Base-by-base conservation (phyloP, 2,329 filamentous ascomycete species). In the Aspergillus sojae region DNA sequence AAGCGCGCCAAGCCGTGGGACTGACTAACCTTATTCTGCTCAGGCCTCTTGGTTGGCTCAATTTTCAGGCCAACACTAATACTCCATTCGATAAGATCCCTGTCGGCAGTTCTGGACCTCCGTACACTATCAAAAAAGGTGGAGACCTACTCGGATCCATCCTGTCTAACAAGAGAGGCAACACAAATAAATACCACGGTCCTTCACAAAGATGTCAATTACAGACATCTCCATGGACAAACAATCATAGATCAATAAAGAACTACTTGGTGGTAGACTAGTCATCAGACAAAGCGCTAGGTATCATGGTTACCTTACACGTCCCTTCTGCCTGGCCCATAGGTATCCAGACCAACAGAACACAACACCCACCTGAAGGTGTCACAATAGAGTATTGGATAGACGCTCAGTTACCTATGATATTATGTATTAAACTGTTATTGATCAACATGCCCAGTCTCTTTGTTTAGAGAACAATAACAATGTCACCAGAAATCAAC, bases 1-100 rank as follows among this genome's bases (percentile, higher is more conserved):
- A 60, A 26, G 19, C 23, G 34, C 4, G 28, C 45, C 46, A 46
- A 60, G 23, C 11, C 34, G 26, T 48, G 28, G 50, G 52, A 30
- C 46, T 54, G 59, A 61, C 59, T 61, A 57, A 61, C 52, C 53
- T 50, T 50, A 50, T 19, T 50, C 23, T 50, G 46, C 3, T 10
- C 46, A 28, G 16, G 16, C 23, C 11, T 26, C 26, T 23, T 46
- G 43, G 43, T 46, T 46, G 43, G 43, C 43, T 46, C 14, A 36
- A 9, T 3, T 3, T 19, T 41, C 39, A 41, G 16, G 16, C 39
- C 39, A 36, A 34, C 32, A 32, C 9, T 12, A 34, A 12, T 5
- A 34, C 32, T 34, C 32, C 5, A 34, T 34, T 34, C 32, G 34
- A 36, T 36, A 36, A 36, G 34, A 34, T 34, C 32, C 34, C 34